Evolutionary conservation across 2,329 filamentous ascomycete genomes (phyloP), one percentile per base, ranked within the genome.

Genomic region (Zymoseptoria crescenta): DNA sequence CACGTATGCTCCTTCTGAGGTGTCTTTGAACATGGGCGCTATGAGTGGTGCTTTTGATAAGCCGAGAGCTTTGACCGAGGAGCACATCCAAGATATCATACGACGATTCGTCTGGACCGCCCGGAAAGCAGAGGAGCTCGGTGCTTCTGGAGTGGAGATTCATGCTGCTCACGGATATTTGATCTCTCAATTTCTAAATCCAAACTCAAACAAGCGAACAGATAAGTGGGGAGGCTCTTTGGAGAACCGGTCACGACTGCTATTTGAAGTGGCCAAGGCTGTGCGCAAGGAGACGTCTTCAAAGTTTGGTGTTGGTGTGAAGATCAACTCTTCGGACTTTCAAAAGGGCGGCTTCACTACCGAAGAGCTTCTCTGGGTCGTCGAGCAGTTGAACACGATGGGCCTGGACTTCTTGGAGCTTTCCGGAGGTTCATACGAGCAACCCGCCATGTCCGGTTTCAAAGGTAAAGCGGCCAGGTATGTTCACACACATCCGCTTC

Each of bases 191-290:
- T 76, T 76, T 54, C 62, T 74, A 0, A 71, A 67, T 0, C 73
- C 74, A 0, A 64, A 73, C 4, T 70, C 71, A 13, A 76, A 76
- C 52, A 69, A 66, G 29, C 61, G 74, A 8, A 74, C 69, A 1
- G 74, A 76, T 56, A 60, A 61, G 30, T 76, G 74, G 57, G 74
- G 74, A n/a, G 74, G 74, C 0, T 66, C 62, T 0, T 71, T 74
- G 28, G 72, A 75, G 57, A 74, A 74, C 54, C 63, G 74, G 0
- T 71, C 67, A 0, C 59, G 74, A 1, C 41, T 76, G 1, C 56
- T 75, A 0, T 53, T 75, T 6, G 74, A 75, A 29, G 71, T 74
- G 52, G 67, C 74, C 30, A 56, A 66, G 13, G 58, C 60, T 10
- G 55, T 64, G 27, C 53, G 62, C 1, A 58, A 19, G 16, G 45